Evolutionary conservation across 768 basidiomycete genomes (phyloP).

Genomic region (Termitomyces sp.): DNA sequence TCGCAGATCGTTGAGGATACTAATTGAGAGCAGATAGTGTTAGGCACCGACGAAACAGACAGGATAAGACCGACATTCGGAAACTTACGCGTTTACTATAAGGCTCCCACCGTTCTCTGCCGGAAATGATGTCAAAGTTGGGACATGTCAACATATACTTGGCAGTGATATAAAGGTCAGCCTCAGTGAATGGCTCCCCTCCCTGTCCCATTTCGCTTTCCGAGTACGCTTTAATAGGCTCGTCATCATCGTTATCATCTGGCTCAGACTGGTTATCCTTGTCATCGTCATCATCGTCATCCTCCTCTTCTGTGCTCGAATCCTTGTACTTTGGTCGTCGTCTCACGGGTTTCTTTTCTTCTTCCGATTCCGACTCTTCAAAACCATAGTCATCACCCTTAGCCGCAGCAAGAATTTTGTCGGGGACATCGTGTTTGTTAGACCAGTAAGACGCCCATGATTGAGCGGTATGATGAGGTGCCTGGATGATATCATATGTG

Average conservation of each 20-base stretch:
- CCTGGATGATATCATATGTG: slow-evolving; percentile 30
- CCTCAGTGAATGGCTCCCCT: slow-evolving; percentile 46
- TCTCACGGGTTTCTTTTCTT: slow-evolving; percentile 15
- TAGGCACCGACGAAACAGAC: neutral
- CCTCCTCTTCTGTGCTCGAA: slow-evolving; percentile 25
- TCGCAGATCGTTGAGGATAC: slow-evolving; percentile 49
- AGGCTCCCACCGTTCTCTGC: slow-evolving; percentile 48
- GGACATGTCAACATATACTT: slow-evolving; percentile 48
- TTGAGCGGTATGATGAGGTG: slow-evolving; percentile 55
- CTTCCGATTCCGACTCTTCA: slow-evolving; percentile 17
- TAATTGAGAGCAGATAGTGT: slow-evolving; percentile 16
- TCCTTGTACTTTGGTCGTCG: slow-evolving; percentile 29
- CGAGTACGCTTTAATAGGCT: slow-evolving; percentile 24
- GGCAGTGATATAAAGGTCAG: slow-evolving; percentile 57
- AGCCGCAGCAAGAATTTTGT: slow-evolving; percentile 51
- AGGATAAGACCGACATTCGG: neutral
- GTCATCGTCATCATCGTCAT: slow-evolving; percentile 21
- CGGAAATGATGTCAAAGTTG: slow-evolving; percentile 35
- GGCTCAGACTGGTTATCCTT: slow-evolving; percentile 14
- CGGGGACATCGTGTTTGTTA: slow-evolving; percentile 57
- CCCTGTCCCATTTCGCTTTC: slow-evolving; percentile 48
- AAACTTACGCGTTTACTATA: slow-evolving; percentile 45
- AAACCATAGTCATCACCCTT: slow-evolving; percentile 25
- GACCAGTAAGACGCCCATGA: slow-evolving; percentile 72
- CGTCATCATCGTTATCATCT: slow-evolving; percentile 30